A percentile compares a stretch with the other conserved stretches of the same genome.
phyloP scores from a whole-genome alignment of 2,329 filamentous ascomycete genomes.

The Aspergillus novofumigatus region DNA sequence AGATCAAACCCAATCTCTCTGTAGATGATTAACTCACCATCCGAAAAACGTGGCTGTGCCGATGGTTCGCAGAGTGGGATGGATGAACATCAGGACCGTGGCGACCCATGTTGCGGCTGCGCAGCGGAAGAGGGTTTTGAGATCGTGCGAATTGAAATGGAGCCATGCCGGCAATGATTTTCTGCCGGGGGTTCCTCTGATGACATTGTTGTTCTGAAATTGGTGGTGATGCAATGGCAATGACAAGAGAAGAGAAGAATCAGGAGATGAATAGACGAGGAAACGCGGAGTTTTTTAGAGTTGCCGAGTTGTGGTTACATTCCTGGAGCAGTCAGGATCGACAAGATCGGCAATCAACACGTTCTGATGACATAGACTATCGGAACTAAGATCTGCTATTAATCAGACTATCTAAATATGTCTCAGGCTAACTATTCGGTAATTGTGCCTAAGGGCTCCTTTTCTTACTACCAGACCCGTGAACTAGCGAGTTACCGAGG shows the following conservation, averaged over 20 bases:
- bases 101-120: conserved; percentile 45
- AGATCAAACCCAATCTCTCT: background rate
- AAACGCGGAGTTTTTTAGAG: background rate
- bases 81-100: conserved; percentile 46
- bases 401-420: too few relatives aligned
- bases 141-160: conserved; percentile 47
- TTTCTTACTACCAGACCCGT: too few relatives aligned
- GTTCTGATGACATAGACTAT: background rate
- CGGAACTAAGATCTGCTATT: background rate
- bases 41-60: conserved; percentile 47
- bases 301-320: background rate
- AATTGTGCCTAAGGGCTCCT: too few relatives aligned
- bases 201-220: background rate
- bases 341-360: too few relatives aligned
- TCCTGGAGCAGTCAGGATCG: background rate
- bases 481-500: too few relatives aligned
- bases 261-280: background rate
- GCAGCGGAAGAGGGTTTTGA: conserved; percentile 48
- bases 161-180: background rate
- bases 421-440: too few relatives aligned
- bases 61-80: conserved; percentile 38
- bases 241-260: background rate
- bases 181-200: background rate
- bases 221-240: background rate
- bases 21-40: conserved; percentile 12